Base-by-base conservation (phyloP, 2,329 filamentous ascomycete species). In the Colletotrichum acutatum region DNA sequence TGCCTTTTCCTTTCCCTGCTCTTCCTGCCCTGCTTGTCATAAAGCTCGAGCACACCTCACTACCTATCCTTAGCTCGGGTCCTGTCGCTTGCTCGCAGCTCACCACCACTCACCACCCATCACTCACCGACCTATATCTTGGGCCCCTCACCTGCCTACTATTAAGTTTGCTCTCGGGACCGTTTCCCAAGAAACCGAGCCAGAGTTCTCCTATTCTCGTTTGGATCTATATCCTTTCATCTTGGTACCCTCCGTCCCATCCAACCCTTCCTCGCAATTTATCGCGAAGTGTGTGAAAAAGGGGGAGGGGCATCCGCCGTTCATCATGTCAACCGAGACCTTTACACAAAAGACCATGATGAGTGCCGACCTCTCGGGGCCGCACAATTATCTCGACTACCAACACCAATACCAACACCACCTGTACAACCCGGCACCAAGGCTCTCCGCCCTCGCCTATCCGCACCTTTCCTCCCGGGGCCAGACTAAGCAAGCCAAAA, bases 21-120 rank as follows among this genome's bases (percentile, higher is more conserved):
- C 60, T 46, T 65, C 24, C 32, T 64, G 53, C 53, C 66, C 70
- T 65, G 66, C 56, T 66, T 73, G 71, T 73, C 71, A 71, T 73
- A 73, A 73, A 65, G 71, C 60, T 73, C 71, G 71, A 71, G 71
- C 71, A 73, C 62, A 57, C 71, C 68, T 58, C 68, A 49, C 34
- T 14, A 49, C 60, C 34, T 14, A 49, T 66, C 49, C 49, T 32
- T 54, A 46, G 34, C 64, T 61, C 56, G 42, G 54, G 58, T 42
- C 59, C 54, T 68, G 12, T 30, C 52, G 49, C 42, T 60, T 16
- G 34, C 66, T 58, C 71, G 65, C 49, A 67, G 24, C 61, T 32
- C n/a, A 49, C 24, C 60, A 71, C 49, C 71, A 26, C 61, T 32
- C n/a, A 49, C 24, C 60, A 53, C 28, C 24, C 46, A 64, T 49